These are phyloP conservation scores for Botryotinia convoluta DNA, from an alignment of 2,329 filamentous ascomycete species.

Conservation along the genomic window DNA sequence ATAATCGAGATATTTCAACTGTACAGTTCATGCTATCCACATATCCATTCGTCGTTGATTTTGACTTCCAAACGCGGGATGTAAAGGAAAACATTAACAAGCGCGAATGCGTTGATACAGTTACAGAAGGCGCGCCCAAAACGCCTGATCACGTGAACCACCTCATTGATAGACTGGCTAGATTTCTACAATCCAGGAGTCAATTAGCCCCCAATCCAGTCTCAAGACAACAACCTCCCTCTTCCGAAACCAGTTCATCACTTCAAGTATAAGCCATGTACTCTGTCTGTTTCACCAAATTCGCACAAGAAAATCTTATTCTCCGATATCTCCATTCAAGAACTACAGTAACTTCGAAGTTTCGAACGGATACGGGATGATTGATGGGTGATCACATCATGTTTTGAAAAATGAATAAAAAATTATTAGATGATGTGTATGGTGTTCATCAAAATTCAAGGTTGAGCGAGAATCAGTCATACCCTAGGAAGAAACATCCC, in stretches of 20 bases:
- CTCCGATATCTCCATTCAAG: constrained; percentile 13
- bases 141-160: constrained; percentile 18
- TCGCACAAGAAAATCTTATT: constrained; percentile 6
- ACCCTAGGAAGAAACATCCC: constrained; percentile 10
- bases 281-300: background rate
- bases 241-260: background rate
- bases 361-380: constrained; percentile 15
- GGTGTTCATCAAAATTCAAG: constrained; percentile 16
- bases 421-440: background rate
- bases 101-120: constrained; percentile 13
- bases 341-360: constrained; percentile 14
- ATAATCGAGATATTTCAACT: background rate
- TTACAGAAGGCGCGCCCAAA: constrained; percentile 17
- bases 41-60: background rate
- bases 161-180: background rate
- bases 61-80: background rate
- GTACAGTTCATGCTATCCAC: background rate
- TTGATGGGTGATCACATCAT: constrained; percentile 15
- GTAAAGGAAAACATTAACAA: background rate
- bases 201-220: background rate
- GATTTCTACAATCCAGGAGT: background rate
- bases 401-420: constrained; percentile 3
- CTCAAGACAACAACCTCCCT: background rate
- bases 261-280: background rate
- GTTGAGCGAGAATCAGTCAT: constrained; percentile 15